These are phyloP conservation scores for Porphyrellus cyaneotinctus DNA, from an alignment of 768 basidiomycete species.

Conservation along the genomic window DNA sequence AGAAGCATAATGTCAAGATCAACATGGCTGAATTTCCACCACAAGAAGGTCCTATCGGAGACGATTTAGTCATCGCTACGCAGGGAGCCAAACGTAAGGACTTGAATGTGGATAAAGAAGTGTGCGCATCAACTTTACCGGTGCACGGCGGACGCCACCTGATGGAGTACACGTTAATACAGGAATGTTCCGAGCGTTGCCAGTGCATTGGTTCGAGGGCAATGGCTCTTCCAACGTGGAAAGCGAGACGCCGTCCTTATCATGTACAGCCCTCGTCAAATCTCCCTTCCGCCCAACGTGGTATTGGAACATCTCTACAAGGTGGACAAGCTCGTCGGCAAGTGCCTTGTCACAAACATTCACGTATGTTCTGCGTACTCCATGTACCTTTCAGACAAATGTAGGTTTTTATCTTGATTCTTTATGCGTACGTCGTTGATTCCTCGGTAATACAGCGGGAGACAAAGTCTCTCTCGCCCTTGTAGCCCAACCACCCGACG, in stretches of 20 bases:
- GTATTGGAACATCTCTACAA: slow-evolving; percentile 26
- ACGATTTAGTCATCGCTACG: slow-evolving; percentile 23
- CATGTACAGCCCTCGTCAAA: slow-evolving; percentile 28
- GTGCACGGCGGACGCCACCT: background rate
- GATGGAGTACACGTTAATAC: background rate
- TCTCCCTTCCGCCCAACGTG: slow-evolving; percentile 15
- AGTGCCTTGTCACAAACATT: slow-evolving; percentile 30
- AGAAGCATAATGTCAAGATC: slow-evolving; percentile 8
- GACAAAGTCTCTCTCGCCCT: slow-evolving; percentile 24
- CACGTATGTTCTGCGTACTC: slow-evolving; percentile 30
- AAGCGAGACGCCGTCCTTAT: slow-evolving; percentile 32
- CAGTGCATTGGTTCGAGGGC: slow-evolving; percentile 28
- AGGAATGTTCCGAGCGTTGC: slow-evolving; percentile 19
- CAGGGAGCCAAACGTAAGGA: slow-evolving; percentile 13
- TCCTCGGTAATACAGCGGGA: slow-evolving; percentile 9
- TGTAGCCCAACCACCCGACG: slow-evolving; percentile 14
- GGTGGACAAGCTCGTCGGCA: slow-evolving; percentile 25
- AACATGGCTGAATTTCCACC: slow-evolving; percentile 19
- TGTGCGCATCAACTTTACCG: slow-evolving; percentile 17
- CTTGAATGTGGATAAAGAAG: slow-evolving; percentile 4
- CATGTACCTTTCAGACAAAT: slow-evolving; percentile 31
- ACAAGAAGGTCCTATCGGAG: slow-evolving; percentile 15
- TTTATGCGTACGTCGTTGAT: background rate
- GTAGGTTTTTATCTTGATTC: slow-evolving; percentile 1
- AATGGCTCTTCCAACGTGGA: slow-evolving; percentile 28